Evolutionary conservation across 2,329 filamentous ascomycete species (phyloP).

Genomic region (Colletotrichum cuscutae): DNA sequence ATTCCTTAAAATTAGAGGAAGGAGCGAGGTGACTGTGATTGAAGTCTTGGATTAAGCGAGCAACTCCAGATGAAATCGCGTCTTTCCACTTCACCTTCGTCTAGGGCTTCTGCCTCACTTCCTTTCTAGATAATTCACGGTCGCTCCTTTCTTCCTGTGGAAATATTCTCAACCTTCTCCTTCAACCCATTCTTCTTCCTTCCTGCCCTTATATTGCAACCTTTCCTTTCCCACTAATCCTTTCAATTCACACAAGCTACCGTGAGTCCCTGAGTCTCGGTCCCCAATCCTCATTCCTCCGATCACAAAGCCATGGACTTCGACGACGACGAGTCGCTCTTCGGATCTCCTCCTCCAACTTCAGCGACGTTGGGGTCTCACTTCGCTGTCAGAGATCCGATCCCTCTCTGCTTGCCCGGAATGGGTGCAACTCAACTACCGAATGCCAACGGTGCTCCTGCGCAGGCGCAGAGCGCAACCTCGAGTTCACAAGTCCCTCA

Average conservation of each 20-base stretch:
- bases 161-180: neutral
- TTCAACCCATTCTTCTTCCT: neutral
- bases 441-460: neutral
- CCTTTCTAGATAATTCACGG: neutral
- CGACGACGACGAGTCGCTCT: neutral
- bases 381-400: neutral
- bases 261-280: neutral
- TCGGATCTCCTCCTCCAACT: neutral
- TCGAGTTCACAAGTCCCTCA: neutral
- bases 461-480: neutral
- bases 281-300: neutral
- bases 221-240: neutral
- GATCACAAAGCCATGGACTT: neutral
- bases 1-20: neutral
- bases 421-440: neutral
- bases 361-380: neutral
- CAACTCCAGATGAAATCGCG: neutral
- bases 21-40: neutral
- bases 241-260: neutral
- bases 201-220: neutral
- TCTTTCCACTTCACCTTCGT: neutral
- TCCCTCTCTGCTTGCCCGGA: neutral
- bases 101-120: neutral
- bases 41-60: neutral
- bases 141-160: neutral